Conservation (phyloP, 441 rosid species). For the Erodium texanum region DNA sequence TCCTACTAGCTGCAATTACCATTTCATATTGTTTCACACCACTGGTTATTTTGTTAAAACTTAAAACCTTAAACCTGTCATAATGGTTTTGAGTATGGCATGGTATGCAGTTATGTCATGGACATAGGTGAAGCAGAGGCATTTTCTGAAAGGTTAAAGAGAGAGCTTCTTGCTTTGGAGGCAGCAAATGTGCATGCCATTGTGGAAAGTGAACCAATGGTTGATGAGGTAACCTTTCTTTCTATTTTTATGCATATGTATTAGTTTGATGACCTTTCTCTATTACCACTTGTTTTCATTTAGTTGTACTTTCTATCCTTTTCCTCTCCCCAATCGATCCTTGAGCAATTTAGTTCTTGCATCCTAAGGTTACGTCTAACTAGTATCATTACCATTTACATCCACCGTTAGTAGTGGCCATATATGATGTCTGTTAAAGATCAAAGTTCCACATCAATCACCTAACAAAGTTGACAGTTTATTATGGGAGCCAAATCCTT, state of each 20-base stretch:
- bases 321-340: constrained; percentile 1
- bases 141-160: constrained; percentile 95
- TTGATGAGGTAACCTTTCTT: constrained; percentile 59
- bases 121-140: constrained; percentile 99
- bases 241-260: constrained; percentile 1
- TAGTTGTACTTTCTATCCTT: neutral
- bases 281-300: neutral
- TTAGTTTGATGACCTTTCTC: neutral
- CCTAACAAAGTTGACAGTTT: neutral
- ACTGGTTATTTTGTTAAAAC: neutral
- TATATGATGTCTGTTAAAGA: neutral
- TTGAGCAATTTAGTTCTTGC: neutral
- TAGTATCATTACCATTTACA: neutral
- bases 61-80: neutral
- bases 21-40: neutral
- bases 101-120: constrained; percentile 78
- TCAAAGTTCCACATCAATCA: neutral
- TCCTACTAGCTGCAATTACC: neutral
- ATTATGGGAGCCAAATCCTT: neutral
- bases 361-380: neutral
- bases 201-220: constrained; percentile 89
- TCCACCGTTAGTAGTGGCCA: neutral
- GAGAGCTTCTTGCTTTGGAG: constrained; percentile 96
- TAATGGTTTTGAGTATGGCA: constrained; percentile 19
- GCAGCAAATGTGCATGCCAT: constrained; percentile 99